phyloP scores from a whole-genome alignment of 345 rosid species.

The Dipteronia sinensis region DNA sequence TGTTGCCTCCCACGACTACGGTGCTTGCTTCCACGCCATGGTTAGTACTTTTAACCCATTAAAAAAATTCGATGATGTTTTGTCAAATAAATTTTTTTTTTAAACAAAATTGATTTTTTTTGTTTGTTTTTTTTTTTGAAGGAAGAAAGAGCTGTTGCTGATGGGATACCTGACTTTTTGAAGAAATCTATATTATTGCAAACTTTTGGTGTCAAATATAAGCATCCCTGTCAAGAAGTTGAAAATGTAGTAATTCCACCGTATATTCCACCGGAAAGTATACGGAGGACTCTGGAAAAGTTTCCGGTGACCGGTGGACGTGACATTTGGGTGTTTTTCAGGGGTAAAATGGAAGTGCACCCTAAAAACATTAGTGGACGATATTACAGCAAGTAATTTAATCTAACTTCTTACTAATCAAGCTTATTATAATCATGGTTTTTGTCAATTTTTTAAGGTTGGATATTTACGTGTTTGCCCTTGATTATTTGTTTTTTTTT shows the following conservation, averaged over 20 bases:
- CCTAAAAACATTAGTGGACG: slow-evolving; percentile 93
- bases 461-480: background rate
- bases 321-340: slow-evolving; percentile 82
- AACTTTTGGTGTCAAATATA: slow-evolving; percentile 80
- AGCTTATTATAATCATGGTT: slow-evolving; percentile 2
- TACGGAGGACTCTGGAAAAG: slow-evolving; percentile 44
- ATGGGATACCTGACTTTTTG: slow-evolving; percentile 89
- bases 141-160: slow-evolving; percentile 81
- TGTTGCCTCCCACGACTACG: slow-evolving; percentile 93
- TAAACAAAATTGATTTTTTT: background rate
- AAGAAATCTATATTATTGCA: slow-evolving; percentile 78
- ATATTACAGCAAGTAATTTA: slow-evolving; percentile 84
- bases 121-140: slow-evolving; percentile 22
- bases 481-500: background rate
- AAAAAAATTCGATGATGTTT: background rate
- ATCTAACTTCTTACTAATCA: background rate
- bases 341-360: slow-evolving; percentile 97
- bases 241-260: slow-evolving; percentile 95
- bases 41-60: slow-evolving; percentile 31
- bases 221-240: slow-evolving; percentile 87
- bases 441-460: background rate
- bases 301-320: slow-evolving; percentile 52
- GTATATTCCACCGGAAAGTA: slow-evolving; percentile 66
- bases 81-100: background rate
- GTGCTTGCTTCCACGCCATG: slow-evolving; percentile 93